Conservation (phyloP, 305 asterid genomes). For the Solanum hybrid region DNA sequence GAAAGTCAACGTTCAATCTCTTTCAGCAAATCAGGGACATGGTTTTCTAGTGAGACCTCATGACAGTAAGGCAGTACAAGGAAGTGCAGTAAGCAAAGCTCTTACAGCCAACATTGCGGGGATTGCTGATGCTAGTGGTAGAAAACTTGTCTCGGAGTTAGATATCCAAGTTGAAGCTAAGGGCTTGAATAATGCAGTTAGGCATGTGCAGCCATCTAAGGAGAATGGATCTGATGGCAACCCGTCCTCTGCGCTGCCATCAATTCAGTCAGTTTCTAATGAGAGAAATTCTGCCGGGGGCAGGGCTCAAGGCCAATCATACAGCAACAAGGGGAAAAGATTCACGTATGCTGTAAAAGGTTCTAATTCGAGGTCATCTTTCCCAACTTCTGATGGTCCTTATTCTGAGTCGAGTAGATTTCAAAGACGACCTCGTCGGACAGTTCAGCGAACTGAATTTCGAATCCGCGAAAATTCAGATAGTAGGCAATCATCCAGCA, state of each 20-base stretch:
- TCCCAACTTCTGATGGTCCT: slow-evolving; percentile 31
- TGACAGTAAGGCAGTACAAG: slow-evolving; percentile 22
- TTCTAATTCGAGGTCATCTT: slow-evolving; percentile 34
- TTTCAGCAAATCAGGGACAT: slow-evolving; percentile 33
- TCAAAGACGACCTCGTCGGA: slow-evolving; percentile 66
- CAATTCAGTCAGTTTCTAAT: slow-evolving; percentile 26
- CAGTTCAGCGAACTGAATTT: slow-evolving; percentile 68
- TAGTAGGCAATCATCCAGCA: slow-evolving; percentile 35
- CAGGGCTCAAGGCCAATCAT: slow-evolving; percentile 36
- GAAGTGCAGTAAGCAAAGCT: slow-evolving; percentile 16
- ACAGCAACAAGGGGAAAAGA: slow-evolving; percentile 66
- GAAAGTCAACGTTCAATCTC: slow-evolving; percentile 26
- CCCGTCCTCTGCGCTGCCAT: slow-evolving; percentile 22
- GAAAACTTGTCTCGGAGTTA: slow-evolving; percentile 21
- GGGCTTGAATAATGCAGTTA: slow-evolving; percentile 26
- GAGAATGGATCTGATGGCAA: slow-evolving; percentile 40
- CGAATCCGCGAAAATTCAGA: slow-evolving; percentile 71
- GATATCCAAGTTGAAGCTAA: slow-evolving; percentile 36
- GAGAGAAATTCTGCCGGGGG: slow-evolving; percentile 36
- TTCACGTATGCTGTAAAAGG: slow-evolving; percentile 63
- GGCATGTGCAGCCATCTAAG: slow-evolving; percentile 23
- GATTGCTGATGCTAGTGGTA: slow-evolving; percentile 24
- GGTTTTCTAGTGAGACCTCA: slow-evolving; percentile 31
- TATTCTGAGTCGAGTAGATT: slow-evolving; percentile 43
- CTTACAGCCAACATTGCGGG: slow-evolving; percentile 17